phyloP scores from a whole-genome alignment of 192 early-diverging fungal genomes.

The Rhizoclosmatium globosum region DNA sequence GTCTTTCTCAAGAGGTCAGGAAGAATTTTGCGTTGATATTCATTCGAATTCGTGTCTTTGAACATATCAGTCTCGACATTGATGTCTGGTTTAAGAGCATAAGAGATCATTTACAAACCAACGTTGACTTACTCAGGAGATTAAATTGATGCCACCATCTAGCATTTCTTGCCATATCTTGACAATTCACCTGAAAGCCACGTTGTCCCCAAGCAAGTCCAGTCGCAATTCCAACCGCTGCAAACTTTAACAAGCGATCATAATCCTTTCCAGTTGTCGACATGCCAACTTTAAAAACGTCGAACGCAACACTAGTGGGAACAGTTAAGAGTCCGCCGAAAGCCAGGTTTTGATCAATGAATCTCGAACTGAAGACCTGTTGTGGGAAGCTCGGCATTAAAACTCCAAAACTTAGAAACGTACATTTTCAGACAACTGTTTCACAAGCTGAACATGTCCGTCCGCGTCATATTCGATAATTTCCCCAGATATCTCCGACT shows the following conservation, averaged over 20 bases:
- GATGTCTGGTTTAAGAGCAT: constrained; percentile 43
- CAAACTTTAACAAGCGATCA: constrained; percentile 53
- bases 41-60: constrained; percentile 49
- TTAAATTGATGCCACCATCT: constrained; percentile 73
- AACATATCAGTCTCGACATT: constrained; percentile 65
- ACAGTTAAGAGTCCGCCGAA: constrained; percentile 53
- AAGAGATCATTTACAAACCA: background rate
- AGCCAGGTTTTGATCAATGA: constrained; percentile 54
- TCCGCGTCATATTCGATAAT: background rate
- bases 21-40: constrained; percentile 63
- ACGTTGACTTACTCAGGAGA: constrained; percentile 49
- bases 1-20: constrained; percentile 67
- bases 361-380: constrained; percentile 46
- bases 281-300: constrained; percentile 50
- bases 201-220: constrained; percentile 74
- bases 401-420: background rate
- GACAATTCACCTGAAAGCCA: constrained; percentile 65
- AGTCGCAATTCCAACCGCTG: constrained; percentile 63
- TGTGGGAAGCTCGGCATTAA: constrained; percentile 1
- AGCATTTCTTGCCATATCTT: constrained; percentile 64
- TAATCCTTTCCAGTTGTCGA: constrained; percentile 50
- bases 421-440: constrained; percentile 22
- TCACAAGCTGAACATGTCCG: constrained; percentile 22
- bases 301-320: constrained; percentile 43
- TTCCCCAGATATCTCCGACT: background rate